Base-by-base conservation (phyloP, 2,329 filamentous ascomycete genomes). In the Stagonosporopsis vannaccii region DNA sequence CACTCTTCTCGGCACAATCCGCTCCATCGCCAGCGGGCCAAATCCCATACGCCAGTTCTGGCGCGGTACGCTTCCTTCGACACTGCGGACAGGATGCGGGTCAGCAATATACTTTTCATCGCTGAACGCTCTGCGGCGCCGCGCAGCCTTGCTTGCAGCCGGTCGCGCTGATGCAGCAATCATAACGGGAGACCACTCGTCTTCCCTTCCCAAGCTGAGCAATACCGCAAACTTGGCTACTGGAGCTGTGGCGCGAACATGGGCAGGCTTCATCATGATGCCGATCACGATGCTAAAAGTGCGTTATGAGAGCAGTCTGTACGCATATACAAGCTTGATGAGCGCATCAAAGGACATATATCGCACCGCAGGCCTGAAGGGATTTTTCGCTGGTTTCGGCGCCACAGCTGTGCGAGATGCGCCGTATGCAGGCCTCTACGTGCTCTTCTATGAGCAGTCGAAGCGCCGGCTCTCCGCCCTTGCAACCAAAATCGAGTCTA, bases 281-380 rank as follows among this genome's bases (percentile, higher is more conserved):
- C 95, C 95, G 1, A 86, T 98, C 58, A 99, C 95, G 1, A 89
- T 99, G 40, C 89, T 99, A 70, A 99, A 99, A 74, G 95, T 98
- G 39, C 90, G 95, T 40, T 98, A 96, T 72, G 95, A 99, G 76
- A 94, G 90, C 23, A 92, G 85, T 59, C 80, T 94, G 39, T 99
- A 97, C 79, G 80, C 86, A 3, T 98, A 98, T 78, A 84, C 84
- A 22, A 94, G 91, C 1, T 81, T 98, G 22, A 77, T 84, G 36
- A 82, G 86, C 33, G 95, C 95, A 0, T 87, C 85, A 1, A 80
- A 80, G 30, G 91, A 95, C 65, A 97, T 98, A 25, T 78, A 89
- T 48, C 81, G 82, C 7, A 85, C 81, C 0, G 88, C 94, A 65
- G 93, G 95, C 0, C 52, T 90, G 3, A 85, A 88, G 26, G 95